Conservation (phyloP, 148 eudicot genomes). For the Rheum nobile region DNA sequence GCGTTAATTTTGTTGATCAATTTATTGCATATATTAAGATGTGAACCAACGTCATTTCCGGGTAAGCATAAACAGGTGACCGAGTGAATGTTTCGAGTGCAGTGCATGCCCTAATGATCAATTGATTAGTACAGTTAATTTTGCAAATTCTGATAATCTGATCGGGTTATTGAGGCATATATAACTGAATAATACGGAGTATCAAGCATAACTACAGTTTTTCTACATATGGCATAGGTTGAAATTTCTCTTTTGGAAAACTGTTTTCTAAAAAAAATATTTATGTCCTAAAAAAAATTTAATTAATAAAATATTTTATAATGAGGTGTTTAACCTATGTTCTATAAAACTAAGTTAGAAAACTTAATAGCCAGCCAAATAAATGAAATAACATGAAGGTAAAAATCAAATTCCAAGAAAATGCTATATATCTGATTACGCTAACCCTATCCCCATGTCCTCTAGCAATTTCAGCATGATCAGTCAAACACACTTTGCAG, state of each 20-base stretch:
- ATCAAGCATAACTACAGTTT: too few species aligned
- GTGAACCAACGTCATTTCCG: neutral
- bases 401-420: neutral
- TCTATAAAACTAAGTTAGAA: too few species aligned
- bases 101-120: neutral
- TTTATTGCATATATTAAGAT: neutral
- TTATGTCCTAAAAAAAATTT: too few species aligned
- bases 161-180: too few species aligned
- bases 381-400: neutral
- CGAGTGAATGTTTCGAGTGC: neutral
- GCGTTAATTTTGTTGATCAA: neutral
- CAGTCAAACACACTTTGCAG: neutral
- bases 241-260: too few species aligned
- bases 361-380: neutral
- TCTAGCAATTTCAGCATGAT: neutral
- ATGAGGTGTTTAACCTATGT: too few species aligned
- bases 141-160: too few species aligned
- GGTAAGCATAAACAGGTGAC: too few species aligned
- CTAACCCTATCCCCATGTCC: neutral
- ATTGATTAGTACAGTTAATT: neutral
- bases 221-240: too few species aligned
- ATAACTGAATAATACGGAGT: too few species aligned
- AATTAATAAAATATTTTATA: too few species aligned
- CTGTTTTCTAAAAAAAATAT: too few species aligned
- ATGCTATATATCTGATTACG: neutral